Evolutionary conservation across 1,139 yeast species (phyloP), one percentile per base, ranked within the genome.

Genomic region (Geotrichum histeridarum): DNA sequence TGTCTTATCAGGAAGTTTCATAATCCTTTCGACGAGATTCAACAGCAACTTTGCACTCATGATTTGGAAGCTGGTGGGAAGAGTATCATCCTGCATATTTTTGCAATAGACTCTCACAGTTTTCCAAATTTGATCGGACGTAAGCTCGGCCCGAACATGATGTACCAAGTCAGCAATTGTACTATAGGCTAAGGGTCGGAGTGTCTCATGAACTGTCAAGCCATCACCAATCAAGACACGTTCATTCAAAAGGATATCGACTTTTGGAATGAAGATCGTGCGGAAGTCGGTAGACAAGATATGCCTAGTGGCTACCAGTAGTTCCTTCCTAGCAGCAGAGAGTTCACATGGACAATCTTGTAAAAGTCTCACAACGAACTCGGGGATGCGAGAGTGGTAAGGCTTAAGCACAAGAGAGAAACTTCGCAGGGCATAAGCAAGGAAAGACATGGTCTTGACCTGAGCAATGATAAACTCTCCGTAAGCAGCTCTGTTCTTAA

Each of bases 301-400:
- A 66, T 94, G 99, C 65, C 99, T 79, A 4, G 96, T 89, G 0
- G 98, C 97, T 61, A 93, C 98, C 42, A 94, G 74, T 48, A 94
- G 73, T 70, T 94, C 99, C 67, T 93, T 90, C 64, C 99, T 77
- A 0, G 97, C 96, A 4, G 91, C 84, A 1, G 96, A 86, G 50
- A 90, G 75, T 68, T 93, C 98, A n/a, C 95, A 85, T 4, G 99
- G 99, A 67, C 98, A 93, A 68, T 94, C 99, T 68, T 90, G 96
- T 47, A 94, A 74, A 47, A 94, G 73, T 60, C 98, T 76, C 57
- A 93, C 80, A 33, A 93, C 87, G 51, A 91, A 81, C 59, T 87
- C 95, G 0, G 99, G 99, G 4, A 94, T 89, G 27, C 78, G 74
- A 54, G 77, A 76, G 35, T 84, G 80, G 57, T 87, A 89, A 57